Evolutionary conservation across 495 filamentous ascomycete genomes (phyloP).

Genomic region (Poronia punctata): DNA sequence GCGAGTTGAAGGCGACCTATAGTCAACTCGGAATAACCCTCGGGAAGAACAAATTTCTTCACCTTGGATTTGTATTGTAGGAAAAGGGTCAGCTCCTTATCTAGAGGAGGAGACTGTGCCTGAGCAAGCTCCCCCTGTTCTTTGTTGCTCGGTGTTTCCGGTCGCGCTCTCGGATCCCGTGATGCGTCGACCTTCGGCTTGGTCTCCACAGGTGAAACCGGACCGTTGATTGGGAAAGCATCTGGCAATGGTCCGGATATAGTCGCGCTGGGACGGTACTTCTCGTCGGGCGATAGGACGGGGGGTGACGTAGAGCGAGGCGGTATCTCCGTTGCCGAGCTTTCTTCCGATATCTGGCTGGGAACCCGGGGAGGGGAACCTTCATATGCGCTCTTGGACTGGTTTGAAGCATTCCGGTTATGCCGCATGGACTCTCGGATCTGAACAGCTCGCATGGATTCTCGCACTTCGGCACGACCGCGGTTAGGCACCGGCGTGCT

Average conservation of each 20-base stretch:
- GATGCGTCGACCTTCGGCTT: slow-evolving; percentile 16
- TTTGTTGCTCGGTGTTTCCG: slow-evolving; percentile 35
- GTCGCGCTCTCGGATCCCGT: slow-evolving; percentile 16
- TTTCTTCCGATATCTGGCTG: slow-evolving; percentile 62
- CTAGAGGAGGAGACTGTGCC: slow-evolving; percentile 66
- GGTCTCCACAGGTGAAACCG: slow-evolving; percentile 24
- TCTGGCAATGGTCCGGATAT: slow-evolving; percentile 43
- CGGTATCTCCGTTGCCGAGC: slow-evolving; percentile 31
- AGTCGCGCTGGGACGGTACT: slow-evolving; percentile 44
- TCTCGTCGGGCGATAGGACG: slow-evolving; percentile 55
- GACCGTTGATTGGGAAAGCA: slow-evolving; percentile 25
- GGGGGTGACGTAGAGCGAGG: slow-evolving; percentile 39
- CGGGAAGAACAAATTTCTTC: slow-evolving; percentile 87
- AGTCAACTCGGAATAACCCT: slow-evolving; percentile 74
- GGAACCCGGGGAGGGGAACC: slow-evolving; percentile 59
- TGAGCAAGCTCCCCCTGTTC: slow-evolving; percentile 31
- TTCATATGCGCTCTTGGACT: slow-evolving; percentile 27
- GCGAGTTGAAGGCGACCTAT: slow-evolving; percentile 84
- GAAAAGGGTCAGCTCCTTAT: slow-evolving; percentile 91
- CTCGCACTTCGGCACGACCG: slow-evolving; percentile 70
- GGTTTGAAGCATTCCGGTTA: slow-evolving; percentile 45
- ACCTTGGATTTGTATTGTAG: slow-evolving; percentile 94
- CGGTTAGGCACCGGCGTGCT: slow-evolving; percentile 84
- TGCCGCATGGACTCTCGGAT: slow-evolving; percentile 63
- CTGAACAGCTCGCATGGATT: slow-evolving; percentile 89